A percentile compares a stretch with the other conserved stretches of the same genome.
phyloP scores from a whole-genome alignment of 1,139 yeast species.

The Spathaspora sp. region DNA sequence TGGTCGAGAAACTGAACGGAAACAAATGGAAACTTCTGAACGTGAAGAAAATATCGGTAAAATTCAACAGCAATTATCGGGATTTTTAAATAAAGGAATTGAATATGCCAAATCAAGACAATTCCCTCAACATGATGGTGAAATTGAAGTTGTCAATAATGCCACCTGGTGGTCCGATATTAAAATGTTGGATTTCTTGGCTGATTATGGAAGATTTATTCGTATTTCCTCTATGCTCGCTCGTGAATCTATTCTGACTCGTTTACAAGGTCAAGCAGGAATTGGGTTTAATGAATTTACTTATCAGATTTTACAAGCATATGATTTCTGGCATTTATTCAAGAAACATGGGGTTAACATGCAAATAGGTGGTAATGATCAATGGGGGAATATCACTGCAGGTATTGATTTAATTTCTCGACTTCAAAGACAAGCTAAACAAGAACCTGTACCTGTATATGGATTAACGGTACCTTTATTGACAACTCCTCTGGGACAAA shows the following conservation, averaged over 20 bases:
- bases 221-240: conserved; percentile 86
- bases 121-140: conserved; percentile 35
- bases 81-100: conserved; percentile 63
- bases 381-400: conserved; percentile 98
- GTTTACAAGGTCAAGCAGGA: conserved; percentile 67
- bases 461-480: conserved; percentile 90
- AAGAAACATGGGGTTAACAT: conserved; percentile 57
- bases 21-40: conserved; percentile 48
- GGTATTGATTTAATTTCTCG: conserved; percentile 87
- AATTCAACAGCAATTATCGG: conserved; percentile 61
- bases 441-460: conserved; percentile 35
- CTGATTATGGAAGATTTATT: conserved; percentile 74
- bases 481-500: conserved; percentile 87
- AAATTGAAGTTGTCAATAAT: conserved; percentile 59
- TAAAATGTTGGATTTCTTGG: conserved; percentile 72
- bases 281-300: conserved; percentile 92
- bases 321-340: conserved; percentile 85
- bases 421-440: conserved; percentile 31
- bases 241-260: conserved; percentile 79
- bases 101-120: conserved; percentile 60
- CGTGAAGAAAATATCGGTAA: conserved; percentile 59
- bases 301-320: conserved; percentile 90
- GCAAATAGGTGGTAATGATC: conserved; percentile 97
- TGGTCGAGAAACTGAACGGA: conserved; percentile 79
- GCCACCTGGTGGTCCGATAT: conserved; percentile 84